Conservation (phyloP, 495 filamentous ascomycete genomes). For the Haplographium delicatum region DNA sequence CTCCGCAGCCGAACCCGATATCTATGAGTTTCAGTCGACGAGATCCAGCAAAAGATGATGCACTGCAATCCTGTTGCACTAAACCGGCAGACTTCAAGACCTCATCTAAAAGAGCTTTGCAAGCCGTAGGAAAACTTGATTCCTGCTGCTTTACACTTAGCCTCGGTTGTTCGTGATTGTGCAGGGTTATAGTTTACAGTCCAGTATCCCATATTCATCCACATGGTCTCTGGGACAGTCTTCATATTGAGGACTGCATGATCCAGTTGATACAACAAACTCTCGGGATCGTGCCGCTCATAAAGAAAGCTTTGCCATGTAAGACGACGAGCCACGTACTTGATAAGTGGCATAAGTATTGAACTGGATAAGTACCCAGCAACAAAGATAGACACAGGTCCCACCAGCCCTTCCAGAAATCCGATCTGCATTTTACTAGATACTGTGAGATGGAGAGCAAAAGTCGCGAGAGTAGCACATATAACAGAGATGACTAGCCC, state of each 20-base stretch:
- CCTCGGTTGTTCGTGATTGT: not conserved
- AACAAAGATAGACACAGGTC: constrained; percentile 3
- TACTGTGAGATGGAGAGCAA: too few relatives aligned
- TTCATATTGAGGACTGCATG: constrained; percentile 2
- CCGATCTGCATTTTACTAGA: too few relatives aligned
- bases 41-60: not conserved
- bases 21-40: constrained; percentile 34
- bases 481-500: too few relatives aligned
- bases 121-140: constrained; percentile 35
- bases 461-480: too few relatives aligned
- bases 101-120: constrained; percentile 36
- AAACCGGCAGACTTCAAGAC: constrained; percentile 34
- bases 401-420: too few relatives aligned
- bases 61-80: constrained; percentile 15
- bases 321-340: not conserved
- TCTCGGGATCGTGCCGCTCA: not conserved
- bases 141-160: constrained; percentile 21
- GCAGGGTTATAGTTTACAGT: constrained; percentile 8
- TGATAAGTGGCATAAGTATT: not conserved
- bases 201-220: constrained; percentile 38
- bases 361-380: not conserved
- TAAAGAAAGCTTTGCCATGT: not conserved
- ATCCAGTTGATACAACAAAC: not conserved
- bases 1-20: constrained; percentile 46
- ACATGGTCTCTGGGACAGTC: constrained; percentile 21